Evolutionary conservation across 148 eudicot species (phyloP), one percentile per base, ranked within the genome.

Genomic region (Hydrangea macrophylla): DNA sequence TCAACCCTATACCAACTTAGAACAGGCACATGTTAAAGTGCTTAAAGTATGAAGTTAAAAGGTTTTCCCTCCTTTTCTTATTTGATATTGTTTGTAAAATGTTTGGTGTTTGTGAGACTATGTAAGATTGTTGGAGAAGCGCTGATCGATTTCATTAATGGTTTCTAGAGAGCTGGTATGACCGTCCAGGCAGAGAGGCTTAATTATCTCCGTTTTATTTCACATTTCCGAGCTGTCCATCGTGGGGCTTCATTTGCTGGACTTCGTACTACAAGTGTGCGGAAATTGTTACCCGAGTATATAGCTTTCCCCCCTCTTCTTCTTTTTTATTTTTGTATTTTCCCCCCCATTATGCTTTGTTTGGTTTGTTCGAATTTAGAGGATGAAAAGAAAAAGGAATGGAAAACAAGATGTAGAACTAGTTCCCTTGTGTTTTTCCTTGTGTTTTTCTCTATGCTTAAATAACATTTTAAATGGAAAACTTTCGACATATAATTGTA

Each of bases 241-340:
- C 83, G 99, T 66, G 99, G 99, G 56, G 80, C 96, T 67, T 82
- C 99, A 30, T 88, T 95, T 80, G 90, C 96, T 17, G 96, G 93
- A 31, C 91, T 95, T 67, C 96, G 99, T 39, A 91, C 92, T n/a
- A 91, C 99, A 48, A 91, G 92, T 57, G 99, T 95, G 72, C 86
- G 99, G 66, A 95, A 95, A 86, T 77, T 95, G 77, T 81, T 91
- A 36, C 99, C 99, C 2, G 99, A 95, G 99, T 95, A 89, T 65
- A 96, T 72, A 51, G 30, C 37, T 67, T 9, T 62, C 58, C 44
- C 24, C 42, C 5, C 67, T 40, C 55, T 17, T 42, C 59, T 13
- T 57, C 13, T 33, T 64, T 61, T 31, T 62, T 35, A 9, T 12
- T 51, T 40, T 66, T 64, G 45, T 7, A 50, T 32, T 50, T 48